Conservation (phyloP, 495 filamentous ascomycete genomes). For the Hypomontagnella monticulosa region DNA sequence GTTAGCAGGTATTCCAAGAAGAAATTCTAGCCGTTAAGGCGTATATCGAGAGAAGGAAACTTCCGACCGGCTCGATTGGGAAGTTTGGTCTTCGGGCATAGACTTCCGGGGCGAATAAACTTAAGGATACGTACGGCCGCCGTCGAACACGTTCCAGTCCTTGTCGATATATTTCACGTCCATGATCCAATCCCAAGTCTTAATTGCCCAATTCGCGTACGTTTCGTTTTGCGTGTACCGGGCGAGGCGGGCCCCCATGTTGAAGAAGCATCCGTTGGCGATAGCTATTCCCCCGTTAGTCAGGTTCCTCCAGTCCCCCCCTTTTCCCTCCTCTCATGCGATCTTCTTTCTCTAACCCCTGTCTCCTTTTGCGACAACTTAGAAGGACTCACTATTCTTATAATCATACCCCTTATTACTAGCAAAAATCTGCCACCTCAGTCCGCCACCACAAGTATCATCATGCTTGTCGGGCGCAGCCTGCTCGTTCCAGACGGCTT, state of each 20-base stretch:
- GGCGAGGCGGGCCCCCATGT: constrained; percentile 80
- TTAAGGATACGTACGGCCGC: constrained; percentile 52
- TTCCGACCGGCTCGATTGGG: too few species aligned
- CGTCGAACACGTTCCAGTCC: constrained; percentile 77
- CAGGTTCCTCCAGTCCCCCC: not conserved
- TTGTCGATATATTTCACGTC: constrained; percentile 69
- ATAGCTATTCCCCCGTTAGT: constrained; percentile 54
- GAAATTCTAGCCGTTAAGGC: too few species aligned
- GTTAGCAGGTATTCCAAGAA: too few species aligned
- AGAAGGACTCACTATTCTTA: constrained; percentile 73
- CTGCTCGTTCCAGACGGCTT: constrained; percentile 81
- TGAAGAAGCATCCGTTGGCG: constrained; percentile 87
- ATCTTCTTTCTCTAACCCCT: not conserved
- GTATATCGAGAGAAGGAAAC: too few species aligned
- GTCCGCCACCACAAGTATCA: constrained; percentile 70
- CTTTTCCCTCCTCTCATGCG: not conserved
- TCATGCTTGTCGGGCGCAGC: constrained; percentile 68
- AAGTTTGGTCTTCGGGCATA: too few species aligned
- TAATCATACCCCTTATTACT: constrained; percentile 85
- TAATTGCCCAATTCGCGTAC: constrained; percentile 79
- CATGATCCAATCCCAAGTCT: constrained; percentile 76
- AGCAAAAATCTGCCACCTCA: constrained; percentile 86
- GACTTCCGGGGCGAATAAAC: too few species aligned
- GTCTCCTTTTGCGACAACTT: not conserved
- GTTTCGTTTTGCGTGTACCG: constrained; percentile 80